Percentiles rank a stretch among this genome's conserved stretches.
Evolutionary conservation across 495 filamentous ascomycete species (phyloP).

Genomic region (Penicillium cinerascens): DNA sequence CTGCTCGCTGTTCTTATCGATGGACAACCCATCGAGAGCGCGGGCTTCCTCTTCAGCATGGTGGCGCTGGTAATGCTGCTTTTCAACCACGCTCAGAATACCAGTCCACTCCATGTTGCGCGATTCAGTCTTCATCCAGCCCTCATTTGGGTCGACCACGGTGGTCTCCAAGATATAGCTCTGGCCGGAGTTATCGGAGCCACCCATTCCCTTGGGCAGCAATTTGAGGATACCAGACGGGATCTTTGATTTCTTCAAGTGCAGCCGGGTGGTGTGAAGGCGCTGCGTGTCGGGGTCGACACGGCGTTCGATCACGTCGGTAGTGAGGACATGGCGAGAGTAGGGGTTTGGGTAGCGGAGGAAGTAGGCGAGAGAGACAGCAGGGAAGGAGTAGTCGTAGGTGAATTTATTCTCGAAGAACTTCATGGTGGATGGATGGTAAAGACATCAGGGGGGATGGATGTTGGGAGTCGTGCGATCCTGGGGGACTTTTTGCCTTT

Average conservation of each 20-base stretch:
- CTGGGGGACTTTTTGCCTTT: slow-evolving; percentile 9
- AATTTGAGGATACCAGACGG: slow-evolving; percentile 79
- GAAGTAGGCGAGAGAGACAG: slow-evolving; percentile 96
- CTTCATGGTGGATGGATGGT: slow-evolving; percentile 59
- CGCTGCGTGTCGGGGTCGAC: slow-evolving; percentile 77
- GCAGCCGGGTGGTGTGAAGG: slow-evolving; percentile 83
- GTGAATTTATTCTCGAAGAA: slow-evolving; percentile 84
- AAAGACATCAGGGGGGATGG: slow-evolving; percentile 10
- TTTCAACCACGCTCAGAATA: slow-evolving; percentile 87
- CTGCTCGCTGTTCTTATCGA: slow-evolving; percentile 49
- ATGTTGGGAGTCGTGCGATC: not conserved
- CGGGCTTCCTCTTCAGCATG: slow-evolving; percentile 19
- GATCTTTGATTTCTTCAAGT: slow-evolving; percentile 89
- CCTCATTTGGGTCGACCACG: slow-evolving; percentile 82
- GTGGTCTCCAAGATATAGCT: slow-evolving; percentile 91
- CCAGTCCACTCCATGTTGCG: slow-evolving; percentile 88
- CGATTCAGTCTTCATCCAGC: slow-evolving; percentile 83
- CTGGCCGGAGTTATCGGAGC: slow-evolving; percentile 66
- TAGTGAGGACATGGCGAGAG: slow-evolving; percentile 88
- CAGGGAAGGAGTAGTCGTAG: slow-evolving; percentile 88
- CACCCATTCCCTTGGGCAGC: slow-evolving; percentile 71
- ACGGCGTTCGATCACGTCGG: slow-evolving; percentile 86
- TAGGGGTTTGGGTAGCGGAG: slow-evolving; percentile 98
- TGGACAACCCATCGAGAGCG: slow-evolving; percentile 25
- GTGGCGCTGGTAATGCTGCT: slow-evolving; percentile 67